Conservation (phyloP, 2,329 filamentous ascomycete species). For the Calonectria hawksworthii region DNA sequence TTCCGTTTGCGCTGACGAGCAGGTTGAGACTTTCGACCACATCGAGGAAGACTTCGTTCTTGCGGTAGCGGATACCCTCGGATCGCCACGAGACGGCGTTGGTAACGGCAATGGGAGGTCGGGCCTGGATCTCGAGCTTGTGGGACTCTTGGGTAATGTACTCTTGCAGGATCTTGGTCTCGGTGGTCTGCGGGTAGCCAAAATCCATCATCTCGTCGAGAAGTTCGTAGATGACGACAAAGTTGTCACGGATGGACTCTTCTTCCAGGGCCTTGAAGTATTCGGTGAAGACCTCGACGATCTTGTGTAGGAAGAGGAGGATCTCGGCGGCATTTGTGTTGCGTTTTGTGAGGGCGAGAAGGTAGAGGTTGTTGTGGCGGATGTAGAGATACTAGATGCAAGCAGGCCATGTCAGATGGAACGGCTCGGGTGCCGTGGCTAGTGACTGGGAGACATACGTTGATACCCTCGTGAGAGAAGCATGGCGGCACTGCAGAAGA, state of each 20-base stretch:
- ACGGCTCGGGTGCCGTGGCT: not conserved
- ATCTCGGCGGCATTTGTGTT: slow-evolving; percentile 99
- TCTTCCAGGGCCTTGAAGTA: slow-evolving; percentile 99
- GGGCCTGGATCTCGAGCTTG: slow-evolving; percentile 96
- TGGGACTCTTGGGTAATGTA: slow-evolving; percentile 99
- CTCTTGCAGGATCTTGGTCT: slow-evolving; percentile 98
- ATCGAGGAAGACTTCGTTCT: slow-evolving; percentile 99
- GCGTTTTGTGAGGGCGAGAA: slow-evolving; percentile 96
- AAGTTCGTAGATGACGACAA: slow-evolving; percentile 98
- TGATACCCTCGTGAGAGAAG: slow-evolving; percentile 98
- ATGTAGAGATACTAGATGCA: slow-evolving; percentile 91
- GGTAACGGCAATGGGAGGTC: slow-evolving; percentile 96
- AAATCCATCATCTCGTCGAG: slow-evolving; percentile 99
- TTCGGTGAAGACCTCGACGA: slow-evolving; percentile 99
- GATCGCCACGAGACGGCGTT: slow-evolving; percentile 99
- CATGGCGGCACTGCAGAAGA: slow-evolving; percentile 97
- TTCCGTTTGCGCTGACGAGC: slow-evolving; percentile 93
- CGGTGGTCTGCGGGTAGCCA: slow-evolving; percentile 98
- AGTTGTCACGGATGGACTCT: slow-evolving; percentile 99
- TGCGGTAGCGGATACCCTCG: slow-evolving; percentile 97
- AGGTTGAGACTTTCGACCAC: slow-evolving; percentile 97
- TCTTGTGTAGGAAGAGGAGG: slow-evolving; percentile 95
- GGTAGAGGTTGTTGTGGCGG: slow-evolving; percentile 98
- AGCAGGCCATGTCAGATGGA: slow-evolving; percentile 33
- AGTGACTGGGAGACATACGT: slow-evolving; percentile 71